These are phyloP conservation scores for Cicer chorassanicum DNA, from an alignment of 306 rosid species.

Conservation along the genomic window DNA sequence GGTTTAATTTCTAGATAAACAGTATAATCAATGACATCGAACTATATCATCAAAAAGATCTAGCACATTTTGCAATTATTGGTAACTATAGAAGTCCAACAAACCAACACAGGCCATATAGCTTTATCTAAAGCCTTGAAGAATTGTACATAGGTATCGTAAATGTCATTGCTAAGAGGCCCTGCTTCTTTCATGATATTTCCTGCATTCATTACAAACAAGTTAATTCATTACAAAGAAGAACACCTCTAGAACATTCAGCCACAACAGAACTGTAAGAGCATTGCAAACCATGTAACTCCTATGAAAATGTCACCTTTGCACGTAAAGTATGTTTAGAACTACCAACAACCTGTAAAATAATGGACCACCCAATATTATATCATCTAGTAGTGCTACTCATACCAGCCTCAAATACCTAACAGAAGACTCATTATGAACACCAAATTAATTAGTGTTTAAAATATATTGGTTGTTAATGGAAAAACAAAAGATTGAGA, in stretches of 20 bases:
- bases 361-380: slow-evolving; percentile 40
- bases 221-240: slow-evolving; percentile 21
- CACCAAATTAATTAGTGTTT: slow-evolving; percentile 30
- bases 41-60: slow-evolving; percentile 20
- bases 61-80: slow-evolving; percentile 5
- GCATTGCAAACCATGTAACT: slow-evolving; percentile 64
- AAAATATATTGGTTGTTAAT: not conserved
- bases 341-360: slow-evolving; percentile 86
- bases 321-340: slow-evolving; percentile 87
- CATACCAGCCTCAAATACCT: slow-evolving; percentile 24
- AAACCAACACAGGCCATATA: slow-evolving; percentile 5
- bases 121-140: slow-evolving; percentile 70
- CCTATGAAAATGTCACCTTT: slow-evolving; percentile 83
- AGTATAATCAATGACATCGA: slow-evolving; percentile 2
- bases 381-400: slow-evolving; percentile 10
- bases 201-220: slow-evolving; percentile 56
- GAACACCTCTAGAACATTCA: not conserved
- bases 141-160: slow-evolving; percentile 87
- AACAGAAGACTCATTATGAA: slow-evolving; percentile 21
- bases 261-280: slow-evolving; percentile 23
- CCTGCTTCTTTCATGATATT: no score
- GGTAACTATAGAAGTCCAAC: not conserved
- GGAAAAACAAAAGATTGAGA: slow-evolving; percentile 15
- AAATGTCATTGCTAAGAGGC: slow-evolving; percentile 94
- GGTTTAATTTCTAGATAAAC: slow-evolving; percentile 25